These are phyloP conservation scores for Cicer bijugum DNA, from an alignment of 306 rosid species.

Conservation along the genomic window DNA sequence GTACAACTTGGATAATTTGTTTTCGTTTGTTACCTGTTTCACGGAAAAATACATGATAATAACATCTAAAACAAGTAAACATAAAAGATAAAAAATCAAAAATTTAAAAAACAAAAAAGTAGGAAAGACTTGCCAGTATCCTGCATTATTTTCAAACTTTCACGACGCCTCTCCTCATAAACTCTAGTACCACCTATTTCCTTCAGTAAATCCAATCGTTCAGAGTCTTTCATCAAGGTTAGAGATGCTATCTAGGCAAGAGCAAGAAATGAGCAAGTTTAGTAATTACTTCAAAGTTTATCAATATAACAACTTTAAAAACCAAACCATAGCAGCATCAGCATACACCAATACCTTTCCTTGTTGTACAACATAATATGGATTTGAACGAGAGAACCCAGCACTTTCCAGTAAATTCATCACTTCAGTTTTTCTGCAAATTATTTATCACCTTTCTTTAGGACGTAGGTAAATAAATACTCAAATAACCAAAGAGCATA, in stretches of 20 bases:
- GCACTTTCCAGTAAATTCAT: constrained; percentile 99
- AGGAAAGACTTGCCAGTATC: constrained; percentile 73
- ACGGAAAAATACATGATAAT: constrained; percentile 40
- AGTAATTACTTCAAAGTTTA: constrained; percentile 21
- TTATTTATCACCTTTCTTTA: constrained; percentile 31
- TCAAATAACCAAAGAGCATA: constrained; percentile 20
- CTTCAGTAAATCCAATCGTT: constrained; percentile 86
- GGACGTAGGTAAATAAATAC: not conserved
- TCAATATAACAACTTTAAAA: constrained; percentile 32
- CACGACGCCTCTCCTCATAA: constrained; percentile 96
- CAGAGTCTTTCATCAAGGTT: constrained; percentile 97
- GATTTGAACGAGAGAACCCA: constrained; percentile 99
- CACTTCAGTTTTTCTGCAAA: constrained; percentile 90
- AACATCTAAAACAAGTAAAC: constrained; percentile 31
- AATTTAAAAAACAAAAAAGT: constrained; percentile 15
- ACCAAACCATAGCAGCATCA: constrained; percentile 40
- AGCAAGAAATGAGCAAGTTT: constrained; percentile 24
- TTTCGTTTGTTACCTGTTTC: constrained; percentile 82
- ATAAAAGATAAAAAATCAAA: constrained; percentile 12
- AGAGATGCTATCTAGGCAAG: constrained; percentile 77
- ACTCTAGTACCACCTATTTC: constrained; percentile 99
- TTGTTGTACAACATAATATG: constrained; percentile 98
- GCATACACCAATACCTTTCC: constrained; percentile 71
- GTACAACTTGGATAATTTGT: constrained; percentile 98
- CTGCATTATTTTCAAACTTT: constrained; percentile 97